Conservation (phyloP, 108 stramenopile genomes). For the Mayamaea pseudoterrestris region DNA sequence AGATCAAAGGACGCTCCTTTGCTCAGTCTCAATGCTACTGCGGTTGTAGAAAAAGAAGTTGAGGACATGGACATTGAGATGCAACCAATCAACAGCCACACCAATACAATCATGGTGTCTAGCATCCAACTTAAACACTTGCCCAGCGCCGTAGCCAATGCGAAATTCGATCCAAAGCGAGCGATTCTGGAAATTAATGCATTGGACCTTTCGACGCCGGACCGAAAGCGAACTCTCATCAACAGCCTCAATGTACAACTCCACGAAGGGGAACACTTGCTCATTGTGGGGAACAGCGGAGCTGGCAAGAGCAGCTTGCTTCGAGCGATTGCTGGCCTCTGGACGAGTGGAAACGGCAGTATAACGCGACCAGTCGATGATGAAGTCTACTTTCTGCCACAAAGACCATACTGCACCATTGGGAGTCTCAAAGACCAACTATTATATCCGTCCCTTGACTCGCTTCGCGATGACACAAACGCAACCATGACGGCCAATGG, state of each 20-base stretch:
- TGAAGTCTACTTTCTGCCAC: slow-evolving; percentile 89
- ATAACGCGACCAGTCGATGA: slow-evolving; percentile 60
- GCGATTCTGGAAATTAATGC: slow-evolving; percentile 15
- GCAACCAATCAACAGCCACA: too few relatives aligned
- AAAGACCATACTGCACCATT: slow-evolving; percentile 88
- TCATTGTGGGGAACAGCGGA: slow-evolving; percentile 88
- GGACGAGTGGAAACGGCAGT: slow-evolving; percentile 72
- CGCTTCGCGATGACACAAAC: slow-evolving; percentile 9
- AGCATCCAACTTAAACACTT: too few relatives aligned
- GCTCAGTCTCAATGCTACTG: slow-evolving; percentile 1
- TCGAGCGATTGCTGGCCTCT: slow-evolving; percentile 88
- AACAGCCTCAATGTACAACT: slow-evolving; percentile 40
- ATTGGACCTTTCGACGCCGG: slow-evolving; percentile 67
- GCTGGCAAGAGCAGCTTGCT: slow-evolving; percentile 78
- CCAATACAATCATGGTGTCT: too few relatives aligned
- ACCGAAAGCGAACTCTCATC: slow-evolving; percentile 56
- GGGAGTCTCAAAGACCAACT: slow-evolving; percentile 84
- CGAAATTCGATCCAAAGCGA: not conserved
- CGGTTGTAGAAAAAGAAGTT: too few relatives aligned
- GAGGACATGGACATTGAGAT: too few relatives aligned
- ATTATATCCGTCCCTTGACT: slow-evolving; percentile 56
- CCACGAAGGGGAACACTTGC: slow-evolving; percentile 54
- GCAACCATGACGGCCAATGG: slow-evolving; percentile 31
- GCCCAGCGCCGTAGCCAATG: not conserved
- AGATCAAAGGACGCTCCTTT: slow-evolving; percentile 22